These are phyloP conservation scores for Hippophae rhamnoides DNA, from an alignment of 306 rosid genomes.

Conservation along the genomic window DNA sequence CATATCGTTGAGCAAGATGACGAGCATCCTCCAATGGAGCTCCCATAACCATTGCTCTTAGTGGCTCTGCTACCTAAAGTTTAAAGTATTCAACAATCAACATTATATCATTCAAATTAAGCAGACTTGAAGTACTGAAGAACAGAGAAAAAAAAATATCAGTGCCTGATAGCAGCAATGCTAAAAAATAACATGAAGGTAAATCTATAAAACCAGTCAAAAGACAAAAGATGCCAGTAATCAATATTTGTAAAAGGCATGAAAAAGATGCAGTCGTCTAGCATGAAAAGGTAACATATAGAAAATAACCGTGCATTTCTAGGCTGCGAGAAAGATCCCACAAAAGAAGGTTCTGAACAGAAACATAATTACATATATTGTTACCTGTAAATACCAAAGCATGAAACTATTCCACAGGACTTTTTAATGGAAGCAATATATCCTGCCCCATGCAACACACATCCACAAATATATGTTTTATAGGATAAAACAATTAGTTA, in stretches of 20 bases:
- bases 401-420: background rate
- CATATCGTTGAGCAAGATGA: conserved; percentile 92
- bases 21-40: conserved; percentile 94
- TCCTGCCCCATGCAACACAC: conserved; percentile 1
- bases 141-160: no score
- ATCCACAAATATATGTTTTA: background rate
- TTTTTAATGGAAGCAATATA: background rate
- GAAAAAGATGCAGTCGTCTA: no score
- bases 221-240: no score
- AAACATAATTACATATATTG: background rate
- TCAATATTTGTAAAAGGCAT: no score
- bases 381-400: background rate
- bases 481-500: conserved; percentile 5
- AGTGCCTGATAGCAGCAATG: no score
- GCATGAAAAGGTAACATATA: no score
- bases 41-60: conserved; percentile 91
- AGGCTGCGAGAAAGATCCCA: no score
- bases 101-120: conserved; percentile 8
- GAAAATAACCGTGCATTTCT: no score
- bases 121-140: background rate
- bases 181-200: no score
- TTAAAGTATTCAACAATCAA: conserved; percentile 4
- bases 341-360: no score
- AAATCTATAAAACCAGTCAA: no score
- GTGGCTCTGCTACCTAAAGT: conserved; percentile 79